Base-by-base conservation (phyloP, 2,329 filamentous ascomycete species). In the Sarocladium kiliense region DNA sequence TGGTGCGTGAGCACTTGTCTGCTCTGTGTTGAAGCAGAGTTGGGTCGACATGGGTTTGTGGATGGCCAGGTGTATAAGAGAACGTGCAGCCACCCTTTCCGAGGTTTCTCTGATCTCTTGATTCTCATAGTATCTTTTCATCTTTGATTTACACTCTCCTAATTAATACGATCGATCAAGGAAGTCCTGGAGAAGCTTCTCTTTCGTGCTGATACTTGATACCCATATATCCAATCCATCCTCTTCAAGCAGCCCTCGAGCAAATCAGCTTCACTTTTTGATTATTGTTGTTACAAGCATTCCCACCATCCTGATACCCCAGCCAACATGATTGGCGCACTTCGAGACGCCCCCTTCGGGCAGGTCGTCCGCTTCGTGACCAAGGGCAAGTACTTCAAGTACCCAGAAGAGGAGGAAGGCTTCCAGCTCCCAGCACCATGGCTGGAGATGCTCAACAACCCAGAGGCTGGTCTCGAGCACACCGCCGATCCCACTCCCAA, bases 291-390 rank as follows among this genome's bases (percentile, higher is more conserved):
- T 5, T n/a, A 19, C 36, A 39, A 39, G 9, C 36, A 9, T n/a
- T 9, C 7, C 36, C 36, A 16, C n/a, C 18, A 16, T 18, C 18
- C 41, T 45, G 18, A 45, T 19, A 45, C 41, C 41, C 3, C 14
- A 10, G 16, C 9, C 41, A 54, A 39, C 54, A 64, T 71, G 64
- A 63, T 63, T 54, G 68, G 68, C 53, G 41, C 67, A 21, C 63
- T 85, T 56, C 72, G 81, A 64, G 82, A 85, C 56, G 75, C 82
- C 57, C 75, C 82, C 26, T 61, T 84, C 58, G 83, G 83, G 60
- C 81, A 85, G 60, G 60, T 84, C 50, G 74, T 86, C 59, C 76
- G 83, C 61, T 79, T 73, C 61, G 51, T 77, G 54, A 81, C 81
- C 2, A 66, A 68, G 30, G 82, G 82, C 63, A 74, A 68, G 41